A percentile compares a stretch with the other conserved stretches of the same genome.
Evolutionary conservation across 345 rosid genomes (phyloP).

Genomic region (Pistacia atlantica): DNA sequence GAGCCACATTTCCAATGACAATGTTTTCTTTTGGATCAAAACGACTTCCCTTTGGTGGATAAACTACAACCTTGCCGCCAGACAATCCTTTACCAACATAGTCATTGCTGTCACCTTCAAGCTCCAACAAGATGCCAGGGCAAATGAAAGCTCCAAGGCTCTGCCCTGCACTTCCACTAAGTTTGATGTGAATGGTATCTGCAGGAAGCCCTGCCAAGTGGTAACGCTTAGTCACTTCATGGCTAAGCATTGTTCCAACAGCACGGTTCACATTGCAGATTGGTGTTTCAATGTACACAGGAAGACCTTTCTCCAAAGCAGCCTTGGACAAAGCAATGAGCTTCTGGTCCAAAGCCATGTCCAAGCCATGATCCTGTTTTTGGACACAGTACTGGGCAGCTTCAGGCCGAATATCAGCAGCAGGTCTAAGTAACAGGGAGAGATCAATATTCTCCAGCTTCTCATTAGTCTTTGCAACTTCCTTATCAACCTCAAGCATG

Average conservation of each 20-base stretch:
- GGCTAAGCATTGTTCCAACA: constrained; percentile 99
- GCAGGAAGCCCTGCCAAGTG: constrained; percentile 80
- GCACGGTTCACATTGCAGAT: constrained; percentile 96
- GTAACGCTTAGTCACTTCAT: constrained; percentile 93
- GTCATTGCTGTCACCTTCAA: constrained; percentile 97
- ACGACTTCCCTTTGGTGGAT: constrained; percentile 85
- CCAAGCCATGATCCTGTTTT: constrained; percentile 96
- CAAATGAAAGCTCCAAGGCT: constrained; percentile 95
- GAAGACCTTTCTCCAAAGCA: constrained; percentile 80
- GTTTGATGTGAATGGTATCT: constrained; percentile 85
- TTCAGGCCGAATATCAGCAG: constrained; percentile 92
- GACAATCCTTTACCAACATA: constrained; percentile 99
- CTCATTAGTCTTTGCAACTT: constrained; percentile 73
- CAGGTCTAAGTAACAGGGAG: constrained; percentile 82
- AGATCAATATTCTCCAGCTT: constrained; percentile 91
- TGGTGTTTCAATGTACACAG: constrained; percentile 79
- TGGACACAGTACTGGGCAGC: constrained; percentile 93
- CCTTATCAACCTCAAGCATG: constrained; percentile 96
- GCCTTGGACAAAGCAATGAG: constrained; percentile 67
- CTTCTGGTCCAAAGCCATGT: constrained; percentile 88
- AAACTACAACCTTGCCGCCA: constrained; percentile 90
- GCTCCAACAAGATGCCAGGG: constrained; percentile 86
- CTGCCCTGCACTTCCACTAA: constrained; percentile 98
- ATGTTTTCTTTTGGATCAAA: constrained; percentile 98
- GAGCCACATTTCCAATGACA: constrained; percentile 95